phyloP scores from a whole-genome alignment of 768 basidiomycete species.

The Lactarius psammicola region DNA sequence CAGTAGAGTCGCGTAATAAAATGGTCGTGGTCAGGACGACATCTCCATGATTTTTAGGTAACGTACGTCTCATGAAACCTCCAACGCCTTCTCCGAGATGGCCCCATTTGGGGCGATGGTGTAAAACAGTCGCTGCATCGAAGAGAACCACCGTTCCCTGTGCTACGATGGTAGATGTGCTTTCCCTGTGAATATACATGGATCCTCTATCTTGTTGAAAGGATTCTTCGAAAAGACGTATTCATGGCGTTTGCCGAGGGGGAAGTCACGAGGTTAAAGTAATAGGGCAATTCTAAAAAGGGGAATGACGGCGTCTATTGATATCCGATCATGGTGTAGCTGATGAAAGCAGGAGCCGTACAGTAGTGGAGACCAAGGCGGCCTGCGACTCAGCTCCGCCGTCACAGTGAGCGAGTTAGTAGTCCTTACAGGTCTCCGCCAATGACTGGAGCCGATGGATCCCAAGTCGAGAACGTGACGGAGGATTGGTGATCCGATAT shows the following conservation, averaged over 20 bases:
- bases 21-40: constrained; percentile 36
- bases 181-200: constrained; percentile 54
- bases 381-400: constrained; percentile 3
- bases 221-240: constrained; percentile 40
- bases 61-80: constrained; percentile 48
- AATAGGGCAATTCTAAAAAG: constrained; percentile 43
- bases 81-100: constrained; percentile 52
- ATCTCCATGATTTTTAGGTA: constrained; percentile 31
- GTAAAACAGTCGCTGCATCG: constrained; percentile 46
- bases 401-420: constrained; percentile 38
- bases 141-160: constrained; percentile 53
- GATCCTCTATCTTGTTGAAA: constrained; percentile 60
- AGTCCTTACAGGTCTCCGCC: constrained; percentile 56
- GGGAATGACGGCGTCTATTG: constrained; percentile 47
- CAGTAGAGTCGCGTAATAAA: constrained; percentile 47
- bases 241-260: background rate
- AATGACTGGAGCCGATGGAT: background rate
- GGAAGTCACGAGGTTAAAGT: constrained; percentile 48
- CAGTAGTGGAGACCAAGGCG: too few species aligned
- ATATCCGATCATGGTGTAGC: background rate
- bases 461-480: constrained; percentile 44
- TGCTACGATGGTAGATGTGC: constrained; percentile 51
- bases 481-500: constrained; percentile 47
- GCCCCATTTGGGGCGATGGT: constrained; percentile 49
- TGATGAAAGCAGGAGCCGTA: background rate